phyloP scores from a whole-genome alignment of 2,329 filamentous ascomycete genomes.

The Phaeophleospora eucalypticola region DNA sequence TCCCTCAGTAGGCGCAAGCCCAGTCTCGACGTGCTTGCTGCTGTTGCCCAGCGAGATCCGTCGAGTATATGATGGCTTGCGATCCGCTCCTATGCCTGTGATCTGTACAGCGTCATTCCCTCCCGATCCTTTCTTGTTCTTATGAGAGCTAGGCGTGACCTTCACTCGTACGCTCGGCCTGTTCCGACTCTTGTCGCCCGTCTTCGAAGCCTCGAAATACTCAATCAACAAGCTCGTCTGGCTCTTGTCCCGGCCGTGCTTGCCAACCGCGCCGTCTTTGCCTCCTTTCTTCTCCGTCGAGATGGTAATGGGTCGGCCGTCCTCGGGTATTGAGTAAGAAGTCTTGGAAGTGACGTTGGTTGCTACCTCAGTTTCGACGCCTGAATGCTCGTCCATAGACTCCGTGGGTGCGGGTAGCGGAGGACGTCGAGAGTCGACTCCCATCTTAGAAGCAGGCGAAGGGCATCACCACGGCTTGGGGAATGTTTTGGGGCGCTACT shows the following conservation, averaged over 20 bases:
- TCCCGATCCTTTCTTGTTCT: slow-evolving; percentile 44
- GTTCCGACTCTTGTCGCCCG: slow-evolving; percentile 56
- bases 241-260: slow-evolving; percentile 57
- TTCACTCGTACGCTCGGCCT: slow-evolving; percentile 78
- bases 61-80: slow-evolving; percentile 65
- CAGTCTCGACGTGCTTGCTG: slow-evolving; percentile 39
- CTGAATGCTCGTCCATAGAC: slow-evolving; percentile 54
- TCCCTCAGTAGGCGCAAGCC: slow-evolving; percentile 23
- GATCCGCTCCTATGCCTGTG: slow-evolving; percentile 70
- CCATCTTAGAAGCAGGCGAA: slow-evolving; percentile 13
- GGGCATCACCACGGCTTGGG: background rate
- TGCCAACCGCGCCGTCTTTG: slow-evolving; percentile 48
- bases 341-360: slow-evolving; percentile 67
- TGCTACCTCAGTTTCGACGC: slow-evolving; percentile 50
- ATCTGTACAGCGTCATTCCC: slow-evolving; percentile 77
- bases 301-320: slow-evolving; percentile 89
- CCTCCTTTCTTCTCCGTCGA: slow-evolving; percentile 61
- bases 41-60: slow-evolving; percentile 59
- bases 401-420: slow-evolving; percentile 76
- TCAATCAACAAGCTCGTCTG: slow-evolving; percentile 92
- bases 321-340: slow-evolving; percentile 75
- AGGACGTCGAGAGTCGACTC: slow-evolving; percentile 30
- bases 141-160: slow-evolving; percentile 69
- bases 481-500: background rate
- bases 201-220: slow-evolving; percentile 82